phyloP scores from a whole-genome alignment of 495 filamentous ascomycete genomes.

The Aspergillus bertholletiae region DNA sequence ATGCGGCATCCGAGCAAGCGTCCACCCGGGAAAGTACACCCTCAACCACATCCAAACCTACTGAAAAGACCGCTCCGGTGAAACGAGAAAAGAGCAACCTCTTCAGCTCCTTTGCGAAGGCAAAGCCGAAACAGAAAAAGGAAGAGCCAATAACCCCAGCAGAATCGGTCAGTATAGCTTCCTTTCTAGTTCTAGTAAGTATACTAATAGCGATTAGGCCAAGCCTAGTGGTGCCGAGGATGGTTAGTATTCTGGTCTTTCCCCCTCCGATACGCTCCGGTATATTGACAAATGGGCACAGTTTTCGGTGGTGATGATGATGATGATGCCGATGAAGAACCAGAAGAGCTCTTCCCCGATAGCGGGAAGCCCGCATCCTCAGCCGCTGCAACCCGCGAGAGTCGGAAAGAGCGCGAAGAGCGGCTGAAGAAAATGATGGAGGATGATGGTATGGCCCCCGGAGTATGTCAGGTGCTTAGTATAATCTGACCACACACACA shows the following conservation, averaged over 20 bases:
- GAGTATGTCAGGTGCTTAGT: background rate
- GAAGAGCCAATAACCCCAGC: constrained; percentile 42
- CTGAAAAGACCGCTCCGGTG: constrained; percentile 35
- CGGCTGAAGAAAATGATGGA: constrained; percentile 85
- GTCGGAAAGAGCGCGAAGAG: constrained; percentile 67
- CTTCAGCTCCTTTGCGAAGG: constrained; percentile 82
- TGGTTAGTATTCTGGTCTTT: constrained; percentile 31
- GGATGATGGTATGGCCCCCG: constrained; percentile 57
- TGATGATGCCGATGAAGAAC: constrained; percentile 72
- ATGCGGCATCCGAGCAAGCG: constrained; percentile 22
- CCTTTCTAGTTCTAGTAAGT: constrained; percentile 7
- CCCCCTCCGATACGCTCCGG: background rate
- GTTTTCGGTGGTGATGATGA: constrained; percentile 52
- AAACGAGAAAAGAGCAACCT: constrained; percentile 66
- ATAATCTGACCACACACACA: background rate
- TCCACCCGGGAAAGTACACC: constrained; percentile 22
- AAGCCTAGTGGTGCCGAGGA: constrained; percentile 46
- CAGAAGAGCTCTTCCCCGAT: constrained; percentile 56
- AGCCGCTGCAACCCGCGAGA: constrained; percentile 42
- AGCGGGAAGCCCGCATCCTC: constrained; percentile 31
- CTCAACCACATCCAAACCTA: constrained; percentile 33
- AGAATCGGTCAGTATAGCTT: constrained; percentile 32
- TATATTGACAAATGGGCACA: constrained; percentile 18
- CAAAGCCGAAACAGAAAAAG: constrained; percentile 61
- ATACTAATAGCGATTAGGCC: constrained; percentile 17